These are phyloP conservation scores for Cenchrus fungigraminus DNA, from an alignment of 176 grass and related monocot species.

Conservation along the genomic window DNA sequence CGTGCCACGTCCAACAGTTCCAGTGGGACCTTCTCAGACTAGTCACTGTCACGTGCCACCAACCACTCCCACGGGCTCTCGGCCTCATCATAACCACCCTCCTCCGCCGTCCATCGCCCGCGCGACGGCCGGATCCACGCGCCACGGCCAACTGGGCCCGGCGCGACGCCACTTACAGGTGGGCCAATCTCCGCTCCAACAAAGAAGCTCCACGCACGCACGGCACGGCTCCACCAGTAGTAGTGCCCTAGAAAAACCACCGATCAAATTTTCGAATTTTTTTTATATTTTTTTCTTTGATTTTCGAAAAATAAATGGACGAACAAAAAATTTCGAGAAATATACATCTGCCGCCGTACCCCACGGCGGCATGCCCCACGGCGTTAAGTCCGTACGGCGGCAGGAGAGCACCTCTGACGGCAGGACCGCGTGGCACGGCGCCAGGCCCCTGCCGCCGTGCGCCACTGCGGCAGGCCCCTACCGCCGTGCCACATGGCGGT, in stretches of 20 bases:
- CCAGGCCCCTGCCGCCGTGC: no score
- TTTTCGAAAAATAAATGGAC: no score
- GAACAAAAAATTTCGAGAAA: no score
- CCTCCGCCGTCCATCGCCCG: background rate
- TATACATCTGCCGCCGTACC: no score
- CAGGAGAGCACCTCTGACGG: no score
- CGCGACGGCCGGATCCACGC: background rate
- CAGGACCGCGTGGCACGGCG: no score
- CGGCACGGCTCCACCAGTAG: background rate
- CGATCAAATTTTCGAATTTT: background rate
- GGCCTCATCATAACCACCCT: background rate
- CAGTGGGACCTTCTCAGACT: background rate
- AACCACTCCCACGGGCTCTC: background rate
- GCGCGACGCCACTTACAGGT: background rate
- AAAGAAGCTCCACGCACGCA: no score
- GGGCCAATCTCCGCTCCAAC: background rate
- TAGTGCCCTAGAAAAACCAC: conserved; percentile 33
- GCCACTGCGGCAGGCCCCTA: no score
- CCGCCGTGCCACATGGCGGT: no score
- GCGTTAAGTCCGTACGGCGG: no score
- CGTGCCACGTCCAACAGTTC: background rate
- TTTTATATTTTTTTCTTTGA: no score
- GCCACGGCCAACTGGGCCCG: background rate
- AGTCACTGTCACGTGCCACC: background rate
- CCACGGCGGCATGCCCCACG: no score